A percentile compares a stretch with the other conserved stretches of the same genome.
phyloP scores from a whole-genome alignment of 225 moss, liverwort and hornwort genomes.

The Neckera pumila region DNA sequence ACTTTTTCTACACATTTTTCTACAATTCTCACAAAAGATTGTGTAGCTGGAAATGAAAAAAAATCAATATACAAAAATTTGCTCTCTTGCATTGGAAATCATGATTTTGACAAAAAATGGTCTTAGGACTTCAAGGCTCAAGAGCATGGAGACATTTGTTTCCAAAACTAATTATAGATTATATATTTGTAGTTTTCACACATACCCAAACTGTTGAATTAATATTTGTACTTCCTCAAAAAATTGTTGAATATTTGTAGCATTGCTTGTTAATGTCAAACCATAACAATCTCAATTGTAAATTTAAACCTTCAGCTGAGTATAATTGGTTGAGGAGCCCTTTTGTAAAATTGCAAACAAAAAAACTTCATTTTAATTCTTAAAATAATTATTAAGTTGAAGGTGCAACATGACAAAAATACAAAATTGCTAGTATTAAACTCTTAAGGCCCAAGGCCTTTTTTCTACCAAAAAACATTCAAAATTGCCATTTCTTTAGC shows the following conservation, averaged over 20 bases:
- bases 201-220: not conserved
- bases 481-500: too few relatives aligned
- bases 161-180: not conserved
- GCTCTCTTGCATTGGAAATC: not conserved
- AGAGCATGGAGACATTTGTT: not conserved
- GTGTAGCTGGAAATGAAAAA: accelerated
- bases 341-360: accelerated
- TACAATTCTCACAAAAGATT: not conserved
- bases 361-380: not conserved
- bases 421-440: not conserved
- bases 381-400: not conserved
- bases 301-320: not conserved
- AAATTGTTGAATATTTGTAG: not conserved
- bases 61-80: not conserved
- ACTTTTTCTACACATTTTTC: not conserved
- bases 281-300: not conserved
- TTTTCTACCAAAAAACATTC: too few relatives aligned
- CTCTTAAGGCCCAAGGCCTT: too few relatives aligned
- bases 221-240: not conserved
- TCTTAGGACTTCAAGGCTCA: too few relatives aligned
- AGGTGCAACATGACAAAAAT: not conserved
- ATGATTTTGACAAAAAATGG: not conserved
- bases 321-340: accelerated
- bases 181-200: not conserved
- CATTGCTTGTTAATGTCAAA: not conserved